Percentiles rank a stretch among this genome's conserved stretches.
Evolutionary conservation across 2,329 filamentous ascomycete species (phyloP).

Genomic region (Colletotrichum musicola): DNA sequence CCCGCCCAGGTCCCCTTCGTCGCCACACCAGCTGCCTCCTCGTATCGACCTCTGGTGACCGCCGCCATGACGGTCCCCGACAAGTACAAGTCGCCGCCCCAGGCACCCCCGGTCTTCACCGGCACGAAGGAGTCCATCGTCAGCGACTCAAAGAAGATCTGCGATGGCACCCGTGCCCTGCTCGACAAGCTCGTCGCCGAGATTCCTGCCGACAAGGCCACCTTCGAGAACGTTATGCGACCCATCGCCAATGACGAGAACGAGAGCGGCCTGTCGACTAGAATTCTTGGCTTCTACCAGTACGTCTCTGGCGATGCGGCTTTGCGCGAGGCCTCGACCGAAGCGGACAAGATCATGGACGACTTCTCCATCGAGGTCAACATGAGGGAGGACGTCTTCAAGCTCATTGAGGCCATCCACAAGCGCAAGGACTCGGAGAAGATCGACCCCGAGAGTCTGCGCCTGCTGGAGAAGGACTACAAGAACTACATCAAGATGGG

Average conservation of each 20-base stretch:
- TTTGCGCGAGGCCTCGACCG: constrained; percentile 80
- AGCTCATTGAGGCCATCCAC: constrained; percentile 70
- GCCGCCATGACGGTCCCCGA: constrained; percentile 71
- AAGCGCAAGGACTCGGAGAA: constrained; percentile 63
- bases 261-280: constrained; percentile 66
- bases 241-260: constrained; percentile 84
- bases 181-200: constrained; percentile 77
- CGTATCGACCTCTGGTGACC: constrained; percentile 54
- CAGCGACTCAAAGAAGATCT: constrained; percentile 74
- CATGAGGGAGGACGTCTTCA: constrained; percentile 87
- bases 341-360: constrained; percentile 81
- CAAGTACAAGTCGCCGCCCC: constrained; percentile 80
- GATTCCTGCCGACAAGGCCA: constrained; percentile 65
- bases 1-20: constrained; percentile 45
- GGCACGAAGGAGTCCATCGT: constrained; percentile 78
- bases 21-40: constrained; percentile 47
- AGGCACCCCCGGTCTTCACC: constrained; percentile 82
- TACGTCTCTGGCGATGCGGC: constrained; percentile 77
- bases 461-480: constrained; percentile 82
- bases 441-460: constrained; percentile 76
- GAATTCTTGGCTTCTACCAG: constrained; percentile 85
- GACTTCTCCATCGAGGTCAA: constrained; percentile 82
- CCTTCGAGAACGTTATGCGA: constrained; percentile 66
- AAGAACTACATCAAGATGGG: constrained; percentile 84
- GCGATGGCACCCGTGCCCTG: constrained; percentile 71